Conservation (phyloP, 2,329 filamentous ascomycete species). For the Periconia macrospinosa region DNA sequence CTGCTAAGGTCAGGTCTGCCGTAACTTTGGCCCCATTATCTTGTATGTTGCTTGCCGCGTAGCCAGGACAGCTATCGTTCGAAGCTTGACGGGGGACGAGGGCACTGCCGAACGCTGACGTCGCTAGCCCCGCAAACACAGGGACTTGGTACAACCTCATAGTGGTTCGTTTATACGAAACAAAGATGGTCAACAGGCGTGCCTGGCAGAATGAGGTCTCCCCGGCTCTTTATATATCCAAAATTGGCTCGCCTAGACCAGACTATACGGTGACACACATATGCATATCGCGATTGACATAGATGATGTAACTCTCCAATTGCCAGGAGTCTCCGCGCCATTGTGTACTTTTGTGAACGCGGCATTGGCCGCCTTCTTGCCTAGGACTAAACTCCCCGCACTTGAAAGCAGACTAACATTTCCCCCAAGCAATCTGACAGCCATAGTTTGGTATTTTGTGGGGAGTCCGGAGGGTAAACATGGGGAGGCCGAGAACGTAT, state of each 20-base stretch:
- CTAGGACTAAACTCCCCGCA: background rate
- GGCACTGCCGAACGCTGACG: constrained; percentile 18
- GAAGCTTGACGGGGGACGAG: constrained; percentile 23
- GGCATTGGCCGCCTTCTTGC: background rate
- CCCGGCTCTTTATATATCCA: background rate
- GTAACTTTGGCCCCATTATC: constrained; percentile 59
- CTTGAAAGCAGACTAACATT: background rate
- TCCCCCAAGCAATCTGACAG: background rate
- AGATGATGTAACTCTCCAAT: background rate
- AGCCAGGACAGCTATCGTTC: constrained; percentile 62
- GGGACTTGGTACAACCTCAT: constrained; percentile 28
- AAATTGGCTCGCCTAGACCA: background rate
- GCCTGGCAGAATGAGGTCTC: background rate
- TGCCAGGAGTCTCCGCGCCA: background rate
- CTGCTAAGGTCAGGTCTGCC: constrained; percentile 70
- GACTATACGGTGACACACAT: background rate
- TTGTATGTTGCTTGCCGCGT: constrained; percentile 63
- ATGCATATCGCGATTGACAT: background rate
- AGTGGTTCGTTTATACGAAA: constrained; percentile 5
- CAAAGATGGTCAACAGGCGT: background rate
- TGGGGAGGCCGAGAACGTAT: background rate
- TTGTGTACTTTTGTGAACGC: background rate
- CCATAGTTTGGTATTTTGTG: background rate
- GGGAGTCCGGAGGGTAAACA: background rate
- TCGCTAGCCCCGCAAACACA: constrained; percentile 23